These are phyloP conservation scores for Metschnikowia similis DNA, from an alignment of 805 yeast genomes.

Conservation along the genomic window DNA sequence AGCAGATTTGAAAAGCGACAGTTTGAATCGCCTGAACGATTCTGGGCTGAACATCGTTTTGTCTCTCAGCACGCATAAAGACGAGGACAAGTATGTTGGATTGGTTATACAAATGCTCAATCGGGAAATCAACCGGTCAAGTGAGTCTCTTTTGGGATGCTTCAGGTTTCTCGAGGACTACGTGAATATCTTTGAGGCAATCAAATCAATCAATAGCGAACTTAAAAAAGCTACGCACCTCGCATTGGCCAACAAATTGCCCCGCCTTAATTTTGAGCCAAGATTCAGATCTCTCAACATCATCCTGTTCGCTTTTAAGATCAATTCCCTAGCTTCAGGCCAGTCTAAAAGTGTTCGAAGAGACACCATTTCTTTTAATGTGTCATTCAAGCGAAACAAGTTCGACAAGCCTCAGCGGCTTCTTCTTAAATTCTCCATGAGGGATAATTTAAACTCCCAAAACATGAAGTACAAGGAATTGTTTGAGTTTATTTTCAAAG, in stretches of 20 bases:
- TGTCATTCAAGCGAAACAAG: slow-evolving; percentile 28
- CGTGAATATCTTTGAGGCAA: slow-evolving; percentile 26
- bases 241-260: slow-evolving; percentile 28
- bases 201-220: slow-evolving; percentile 15
- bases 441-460: slow-evolving; percentile 33
- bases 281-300: slow-evolving; percentile 27
- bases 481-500: slow-evolving; percentile 26
- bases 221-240: slow-evolving; percentile 3
- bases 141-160: slow-evolving; percentile 25
- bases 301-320: slow-evolving; percentile 28
- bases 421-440: slow-evolving; percentile 28
- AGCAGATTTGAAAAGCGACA: neutral
- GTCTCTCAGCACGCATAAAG: slow-evolving; percentile 5
- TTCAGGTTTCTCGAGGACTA: slow-evolving; percentile 31
- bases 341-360: slow-evolving; percentile 31
- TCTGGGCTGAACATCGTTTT: slow-evolving; percentile 1
- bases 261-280: slow-evolving; percentile 29
- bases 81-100: slow-evolving; percentile 13
- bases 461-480: slow-evolving; percentile 35
- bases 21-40: too few species aligned
- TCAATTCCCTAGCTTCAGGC: slow-evolving; percentile 24
- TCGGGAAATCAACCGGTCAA: slow-evolving; percentile 14
- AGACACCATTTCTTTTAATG: slow-evolving; percentile 29
- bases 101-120: slow-evolving; percentile 23
- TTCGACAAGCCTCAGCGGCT: slow-evolving; percentile 23